Evolutionary conservation across 192 early-diverging fungal genomes (phyloP), one percentile per base, ranked within the genome.

Genomic region (Coemansia sp.): DNA sequence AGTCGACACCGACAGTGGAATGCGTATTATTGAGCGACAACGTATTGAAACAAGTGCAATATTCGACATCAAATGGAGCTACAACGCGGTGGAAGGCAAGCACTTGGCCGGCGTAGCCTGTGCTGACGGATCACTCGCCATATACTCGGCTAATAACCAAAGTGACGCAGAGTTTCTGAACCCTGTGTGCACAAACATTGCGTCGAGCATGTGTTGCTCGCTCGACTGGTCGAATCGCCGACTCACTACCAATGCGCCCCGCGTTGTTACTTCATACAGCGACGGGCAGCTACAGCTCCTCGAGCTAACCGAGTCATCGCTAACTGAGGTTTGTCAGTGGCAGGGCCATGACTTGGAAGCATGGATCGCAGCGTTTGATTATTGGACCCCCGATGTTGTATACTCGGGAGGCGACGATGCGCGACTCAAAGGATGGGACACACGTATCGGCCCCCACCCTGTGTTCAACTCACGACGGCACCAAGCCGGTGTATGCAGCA

Each of bases 301-400:
- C 3, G 54, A 75, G 10, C 49, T 91, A 1, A 43, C 73, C n/a
- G 68, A 84, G 12, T 79, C 81, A 5, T 54, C 61, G 11, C 49
- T 91, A 3, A 56, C 65, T 10, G 59, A 23, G 38, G 43, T 14
- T 7, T 63, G 22, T 55, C 84, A 56, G 29, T 96, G 94, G 92
- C 81, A 87, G 19, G 97, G 86, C 0, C 95, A 97, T 65, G 89
- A 89, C 27, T 84, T 91, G 38, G 95, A 97, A 67, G 94, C 95
- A 10, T 98, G 97, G 97, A 94, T 93, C 49, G 83, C 86, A 5
- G 87, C 88, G n/a, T 97, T 92, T 69, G 87, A 98, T 73, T 90
- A 92, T 57, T 92, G 90, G 86, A 78, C 89, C 43, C 64, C 89
- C 0, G 73, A 82, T 22, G 48, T 88, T 0, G 73, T 98, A 8